A percentile compares a stretch with the other conserved stretches of the same genome.
Evolutionary conservation across 257 asterid species (phyloP).

Genomic region (Lavandula angustifolia): DNA sequence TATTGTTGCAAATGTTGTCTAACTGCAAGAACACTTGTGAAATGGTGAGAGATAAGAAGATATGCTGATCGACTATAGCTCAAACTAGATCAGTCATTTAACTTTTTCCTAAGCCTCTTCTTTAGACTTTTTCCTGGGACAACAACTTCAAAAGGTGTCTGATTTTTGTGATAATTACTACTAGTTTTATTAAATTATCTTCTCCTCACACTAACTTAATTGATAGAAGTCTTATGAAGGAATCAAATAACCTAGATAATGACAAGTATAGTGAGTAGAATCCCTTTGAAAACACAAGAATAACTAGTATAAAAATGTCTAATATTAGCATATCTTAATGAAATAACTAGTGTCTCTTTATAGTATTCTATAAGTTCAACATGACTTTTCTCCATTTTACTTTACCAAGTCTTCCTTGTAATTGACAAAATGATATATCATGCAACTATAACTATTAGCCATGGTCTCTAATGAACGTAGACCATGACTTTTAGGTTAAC

Average conservation of each 20-base stretch:
- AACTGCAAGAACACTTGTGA: background rate
- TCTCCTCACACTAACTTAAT: slow-evolving; percentile 12
- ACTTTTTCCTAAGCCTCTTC: slow-evolving; percentile 37
- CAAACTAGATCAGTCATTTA: slow-evolving; percentile 16
- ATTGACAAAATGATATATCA: slow-evolving; percentile 35
- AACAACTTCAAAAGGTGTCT: slow-evolving; percentile 32
- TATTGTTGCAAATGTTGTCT: slow-evolving; percentile 16
- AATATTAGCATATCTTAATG: slow-evolving; percentile 1
- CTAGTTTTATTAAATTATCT: slow-evolving; percentile 40
- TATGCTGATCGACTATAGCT: slow-evolving; percentile 24
- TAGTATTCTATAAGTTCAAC: slow-evolving; percentile 7
- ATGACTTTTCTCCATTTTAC: slow-evolving; percentile 4
- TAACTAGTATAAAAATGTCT: slow-evolving; percentile 6
- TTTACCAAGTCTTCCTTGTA: slow-evolving; percentile 33
- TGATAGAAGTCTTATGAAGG: background rate
- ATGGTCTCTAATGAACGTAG: too few relatives aligned
- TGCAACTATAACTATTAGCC: too few relatives aligned
- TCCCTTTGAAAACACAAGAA: slow-evolving; percentile 22
- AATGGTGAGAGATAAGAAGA: background rate
- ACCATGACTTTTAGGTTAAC: too few relatives aligned
- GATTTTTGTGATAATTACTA: slow-evolving; percentile 28
- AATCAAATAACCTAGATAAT: slow-evolving; percentile 14
- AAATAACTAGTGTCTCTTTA: slow-evolving; percentile 8
- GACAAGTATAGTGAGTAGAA: slow-evolving; percentile 16
- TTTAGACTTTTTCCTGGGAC: slow-evolving; percentile 39